phyloP scores from a whole-genome alignment of 305 asterid genomes.

The Fraxinus sp. region DNA sequence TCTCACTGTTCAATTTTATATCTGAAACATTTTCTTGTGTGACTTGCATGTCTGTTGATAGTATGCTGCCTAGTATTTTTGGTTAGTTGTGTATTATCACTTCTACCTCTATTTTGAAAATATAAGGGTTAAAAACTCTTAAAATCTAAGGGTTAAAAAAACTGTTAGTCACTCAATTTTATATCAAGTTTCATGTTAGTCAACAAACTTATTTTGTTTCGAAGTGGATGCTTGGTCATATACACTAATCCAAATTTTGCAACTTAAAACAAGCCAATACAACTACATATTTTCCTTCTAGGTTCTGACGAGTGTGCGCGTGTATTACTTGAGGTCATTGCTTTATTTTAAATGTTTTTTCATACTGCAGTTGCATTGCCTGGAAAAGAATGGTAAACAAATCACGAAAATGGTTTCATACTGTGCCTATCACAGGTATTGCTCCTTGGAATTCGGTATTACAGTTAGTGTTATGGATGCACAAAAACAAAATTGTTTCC shows the following conservation, averaged over 20 bases:
- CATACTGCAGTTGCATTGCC: conserved; percentile 83
- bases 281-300: background rate
- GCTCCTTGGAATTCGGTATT: background rate
- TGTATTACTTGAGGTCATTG: conserved; percentile 17
- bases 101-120: background rate
- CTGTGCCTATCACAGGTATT: conserved; percentile 95
- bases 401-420: conserved; percentile 90
- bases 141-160: background rate
- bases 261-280: background rate
- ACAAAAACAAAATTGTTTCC: background rate
- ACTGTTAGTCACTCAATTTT: background rate
- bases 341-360: conserved; percentile 19
- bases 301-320: background rate
- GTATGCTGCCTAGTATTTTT: background rate
- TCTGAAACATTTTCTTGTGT: background rate
- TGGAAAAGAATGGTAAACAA: conserved; percentile 94
- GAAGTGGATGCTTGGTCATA: background rate
- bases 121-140: background rate
- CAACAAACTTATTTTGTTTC: background rate
- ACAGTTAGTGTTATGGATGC: background rate
- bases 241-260: background rate
- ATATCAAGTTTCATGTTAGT: background rate
- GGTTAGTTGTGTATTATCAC: conserved; percentile 6
- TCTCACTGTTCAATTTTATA: background rate
- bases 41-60: background rate